phyloP scores from a whole-genome alignment of 1,284 basidiomycete species.

The Cryptococcus sp. region DNA sequence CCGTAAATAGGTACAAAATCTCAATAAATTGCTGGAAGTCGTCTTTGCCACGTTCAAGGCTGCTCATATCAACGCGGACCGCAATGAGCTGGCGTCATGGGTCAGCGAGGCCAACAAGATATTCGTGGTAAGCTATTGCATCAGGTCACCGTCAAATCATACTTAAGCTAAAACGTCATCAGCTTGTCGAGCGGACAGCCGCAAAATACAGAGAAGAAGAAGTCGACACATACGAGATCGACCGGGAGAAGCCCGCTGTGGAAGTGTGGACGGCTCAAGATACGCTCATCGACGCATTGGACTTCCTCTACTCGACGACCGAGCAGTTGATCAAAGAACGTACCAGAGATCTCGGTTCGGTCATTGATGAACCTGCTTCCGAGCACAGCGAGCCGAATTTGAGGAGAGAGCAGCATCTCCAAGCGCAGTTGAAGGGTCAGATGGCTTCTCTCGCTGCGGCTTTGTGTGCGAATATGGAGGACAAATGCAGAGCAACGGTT shows the following conservation, averaged over 20 bases:
- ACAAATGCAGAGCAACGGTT: conserved; percentile 54
- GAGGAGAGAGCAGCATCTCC: conserved; percentile 31
- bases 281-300: conserved; percentile 67
- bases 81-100: conserved; percentile 53
- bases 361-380: conserved; percentile 48
- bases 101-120: conserved; percentile 74
- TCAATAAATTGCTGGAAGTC: conserved; percentile 47
- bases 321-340: conserved; percentile 57
- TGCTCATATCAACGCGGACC: conserved; percentile 22
- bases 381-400: conserved; percentile 15
- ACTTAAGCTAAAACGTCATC: neutral
- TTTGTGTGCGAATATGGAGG: conserved; percentile 71
- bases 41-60: conserved; percentile 40
- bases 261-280: conserved; percentile 81
- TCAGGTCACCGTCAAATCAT: neutral
- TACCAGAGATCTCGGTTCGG: conserved; percentile 55
- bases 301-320: conserved; percentile 72
- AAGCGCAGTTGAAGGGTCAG: conserved; percentile 58
- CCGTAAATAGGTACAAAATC: conserved; percentile 27
- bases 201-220: conserved; percentile 73
- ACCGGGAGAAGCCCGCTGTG: conserved; percentile 59
- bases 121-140: conserved; percentile 60
- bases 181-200: conserved; percentile 74
- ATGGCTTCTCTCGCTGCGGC: conserved; percentile 70
- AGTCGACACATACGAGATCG: conserved; percentile 72